phyloP scores from a whole-genome alignment of 306 rosid species.

The Crotalaria pallida region DNA sequence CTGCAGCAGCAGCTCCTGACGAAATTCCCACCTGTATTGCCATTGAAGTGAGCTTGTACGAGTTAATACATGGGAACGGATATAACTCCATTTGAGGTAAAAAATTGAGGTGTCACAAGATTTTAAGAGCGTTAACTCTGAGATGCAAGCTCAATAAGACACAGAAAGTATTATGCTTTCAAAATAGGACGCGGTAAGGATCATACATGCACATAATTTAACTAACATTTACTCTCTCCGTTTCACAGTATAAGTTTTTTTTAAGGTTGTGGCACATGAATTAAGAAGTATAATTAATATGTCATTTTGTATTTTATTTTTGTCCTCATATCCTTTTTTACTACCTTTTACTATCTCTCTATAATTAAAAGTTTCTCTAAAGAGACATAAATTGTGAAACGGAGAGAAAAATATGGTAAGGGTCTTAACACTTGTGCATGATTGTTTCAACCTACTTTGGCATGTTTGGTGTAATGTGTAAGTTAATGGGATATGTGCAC shows the following conservation, averaged over 20 bases:
- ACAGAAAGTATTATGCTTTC: not conserved
- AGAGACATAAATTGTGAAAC: too few species aligned
- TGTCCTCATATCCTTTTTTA: too few species aligned
- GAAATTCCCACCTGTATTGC: conserved; percentile 87
- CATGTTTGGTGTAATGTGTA: not conserved
- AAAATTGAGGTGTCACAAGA: conserved; percentile 1
- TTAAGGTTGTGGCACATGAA: too few species aligned
- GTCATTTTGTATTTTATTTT: too few species aligned
- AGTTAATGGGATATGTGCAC: not conserved
- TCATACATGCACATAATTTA: not conserved
- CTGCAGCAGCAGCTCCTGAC: conserved; percentile 96
- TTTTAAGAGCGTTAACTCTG: conserved; percentile 11
- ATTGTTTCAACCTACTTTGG: conserved; percentile 5
- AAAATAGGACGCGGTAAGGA: not conserved
- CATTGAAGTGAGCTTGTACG: conserved; percentile 28
- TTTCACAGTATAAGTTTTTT: too few species aligned
- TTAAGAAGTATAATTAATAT: too few species aligned
- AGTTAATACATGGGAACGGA: not conserved
- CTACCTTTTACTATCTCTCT: too few species aligned
- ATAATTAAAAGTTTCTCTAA: too few species aligned
- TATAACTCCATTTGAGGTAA: not conserved
- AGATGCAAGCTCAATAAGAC: not conserved
- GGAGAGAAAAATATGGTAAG: not conserved
- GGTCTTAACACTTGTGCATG: not conserved
- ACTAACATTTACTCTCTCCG: too few species aligned